A percentile compares a stretch with the other conserved stretches of the same genome.
phyloP scores from a whole-genome alignment of 2,329 filamentous ascomycete genomes.

The Penicillium occitanis region DNA sequence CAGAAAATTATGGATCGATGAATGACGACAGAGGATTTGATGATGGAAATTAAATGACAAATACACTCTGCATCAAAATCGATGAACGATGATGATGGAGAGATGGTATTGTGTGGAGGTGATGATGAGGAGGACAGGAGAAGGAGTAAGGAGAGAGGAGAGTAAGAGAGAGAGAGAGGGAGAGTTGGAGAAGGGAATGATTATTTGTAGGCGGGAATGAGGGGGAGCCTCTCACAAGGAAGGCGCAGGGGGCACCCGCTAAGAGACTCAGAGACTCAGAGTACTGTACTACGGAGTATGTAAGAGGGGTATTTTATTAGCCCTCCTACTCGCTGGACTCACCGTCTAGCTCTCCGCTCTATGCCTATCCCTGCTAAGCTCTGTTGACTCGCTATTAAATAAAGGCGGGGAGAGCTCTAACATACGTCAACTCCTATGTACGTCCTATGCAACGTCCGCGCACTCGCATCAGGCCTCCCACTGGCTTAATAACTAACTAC shows the following conservation, averaged over 20 bases:
- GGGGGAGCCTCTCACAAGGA: background rate
- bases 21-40: background rate
- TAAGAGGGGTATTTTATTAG: conserved; percentile 1
- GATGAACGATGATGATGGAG: background rate
- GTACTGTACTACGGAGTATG: background rate
- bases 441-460: background rate
- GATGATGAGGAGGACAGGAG: background rate
- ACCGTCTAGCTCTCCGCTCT: background rate
- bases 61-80: background rate
- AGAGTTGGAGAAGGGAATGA: conserved; percentile 8
- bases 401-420: conserved; percentile 18
- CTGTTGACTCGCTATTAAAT: background rate
- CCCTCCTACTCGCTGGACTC: background rate
- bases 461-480: background rate
- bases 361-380: background rate
- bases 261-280: too few relatives aligned
- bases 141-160: background rate
- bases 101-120: background rate
- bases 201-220: conserved; percentile 1
- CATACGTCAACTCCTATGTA: background rate
- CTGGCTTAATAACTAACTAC: background rate
- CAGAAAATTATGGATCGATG: background rate
- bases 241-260: conserved; percentile 1
- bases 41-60: background rate
- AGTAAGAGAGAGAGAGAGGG: background rate